Evolutionary conservation across 2,329 filamentous ascomycete species (phyloP), one percentile per base, ranked within the genome.

Genomic region (Colletotrichum limetticola): DNA sequence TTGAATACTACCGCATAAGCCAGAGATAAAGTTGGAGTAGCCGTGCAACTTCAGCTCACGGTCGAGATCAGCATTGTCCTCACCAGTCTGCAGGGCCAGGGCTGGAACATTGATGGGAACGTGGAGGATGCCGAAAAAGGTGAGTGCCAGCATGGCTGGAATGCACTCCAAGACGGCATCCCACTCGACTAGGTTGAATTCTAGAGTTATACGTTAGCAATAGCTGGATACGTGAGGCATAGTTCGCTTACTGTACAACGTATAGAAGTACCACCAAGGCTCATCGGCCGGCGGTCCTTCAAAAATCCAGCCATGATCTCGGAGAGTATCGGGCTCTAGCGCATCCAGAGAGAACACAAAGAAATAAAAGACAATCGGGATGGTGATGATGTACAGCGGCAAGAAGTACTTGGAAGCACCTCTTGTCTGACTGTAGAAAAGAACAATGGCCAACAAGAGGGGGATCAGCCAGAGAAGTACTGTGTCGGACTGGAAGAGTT

Each of bases 71-170:
- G 97, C 89, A 79, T 98, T 94, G 80, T 99, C 97, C 82, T 98
- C 95, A 56, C 95, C 95, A 5, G 94, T 94, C 37, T 95, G 95
- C 61, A 98, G 92, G 0, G 95, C 97, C 71, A 99, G 85, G 2
- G 97, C 97, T 2, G 97, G 97, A 5, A 99, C 95, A 78, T 99
- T 99, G 83, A 99, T 99, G 0, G 97, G 97, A 3, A 99, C 97
- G 80, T 99, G 97, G 3, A 99, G 89, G 68, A 99, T 93, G 65
- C 97, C 97, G 78, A 99, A 99, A 85, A 99, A 99, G 0, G 97
- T 98, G 74, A 99, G 85, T 0, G 97, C 97, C 78, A 99, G 91
- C 94, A 99, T 98, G 35, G 97, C 95, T 1, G 97, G 97, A 35
- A 98, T 88, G 1, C 93, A 95, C 78, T 95, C 92, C n/a, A 88